Percentiles rank a stretch among this genome's conserved stretches.
These are phyloP conservation scores for Trichosporon coremiiforme DNA, from an alignment of 1,284 basidiomycete species.

Conservation along the genomic window DNA sequence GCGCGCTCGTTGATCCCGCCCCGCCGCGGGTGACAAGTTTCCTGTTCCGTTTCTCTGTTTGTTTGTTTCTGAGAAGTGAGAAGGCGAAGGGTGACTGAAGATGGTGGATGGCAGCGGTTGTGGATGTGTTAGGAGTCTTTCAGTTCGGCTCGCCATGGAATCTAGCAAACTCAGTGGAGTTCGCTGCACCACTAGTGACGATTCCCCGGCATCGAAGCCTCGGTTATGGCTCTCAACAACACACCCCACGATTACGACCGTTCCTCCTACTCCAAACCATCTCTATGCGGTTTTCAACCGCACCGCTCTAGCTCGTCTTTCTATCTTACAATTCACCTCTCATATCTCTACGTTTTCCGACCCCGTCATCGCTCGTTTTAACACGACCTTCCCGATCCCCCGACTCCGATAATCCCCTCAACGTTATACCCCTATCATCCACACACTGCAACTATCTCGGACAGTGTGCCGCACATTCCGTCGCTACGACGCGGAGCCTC, in stretches of 20 bases:
- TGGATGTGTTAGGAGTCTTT: constrained; percentile 34
- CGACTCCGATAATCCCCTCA: not conserved
- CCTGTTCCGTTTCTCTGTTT: not conserved
- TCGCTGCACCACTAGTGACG: constrained; percentile 32
- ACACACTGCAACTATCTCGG: constrained; percentile 15
- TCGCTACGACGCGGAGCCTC: constrained; percentile 5
- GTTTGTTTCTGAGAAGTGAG: constrained; percentile 20
- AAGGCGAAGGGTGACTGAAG: constrained; percentile 21
- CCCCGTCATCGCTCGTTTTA: constrained; percentile 13
- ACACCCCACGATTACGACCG: not conserved
- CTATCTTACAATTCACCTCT: constrained; percentile 14
- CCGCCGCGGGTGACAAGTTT: not conserved
- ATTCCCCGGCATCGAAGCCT: constrained; percentile 30
- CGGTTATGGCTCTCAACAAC: constrained; percentile 28
- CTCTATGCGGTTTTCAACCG: constrained; percentile 20
- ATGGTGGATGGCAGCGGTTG: constrained; percentile 35
- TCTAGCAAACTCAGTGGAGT: constrained; percentile 27
- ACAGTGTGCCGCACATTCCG: constrained; percentile 14
- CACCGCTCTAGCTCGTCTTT: constrained; percentile 17
- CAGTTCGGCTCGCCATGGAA: constrained; percentile 33
- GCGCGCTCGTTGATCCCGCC: not conserved
- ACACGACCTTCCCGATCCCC: constrained; percentile 6
- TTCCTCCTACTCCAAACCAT: not conserved
- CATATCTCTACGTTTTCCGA: not conserved
- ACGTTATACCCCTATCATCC: constrained; percentile 6